Percentiles rank a stretch among this genome's conserved stretches.
phyloP scores from a whole-genome alignment of 2,329 filamentous ascomycete genomes.

The Aspergillus clavatus region DNA sequence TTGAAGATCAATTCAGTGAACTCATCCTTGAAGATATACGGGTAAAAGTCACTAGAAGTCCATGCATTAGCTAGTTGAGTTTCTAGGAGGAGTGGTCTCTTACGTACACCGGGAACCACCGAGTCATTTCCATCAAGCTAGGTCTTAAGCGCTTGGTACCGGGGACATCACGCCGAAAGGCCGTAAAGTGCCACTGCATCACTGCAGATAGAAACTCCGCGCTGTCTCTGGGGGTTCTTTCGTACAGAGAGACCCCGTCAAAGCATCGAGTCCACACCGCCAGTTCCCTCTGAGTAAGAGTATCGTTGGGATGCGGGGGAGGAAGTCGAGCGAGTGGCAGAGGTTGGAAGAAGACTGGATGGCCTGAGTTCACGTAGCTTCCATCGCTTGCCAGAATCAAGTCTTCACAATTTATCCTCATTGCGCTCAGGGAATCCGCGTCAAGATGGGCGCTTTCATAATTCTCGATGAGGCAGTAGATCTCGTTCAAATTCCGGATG shows the following conservation, averaged over 20 bases:
- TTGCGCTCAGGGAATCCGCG: neutral
- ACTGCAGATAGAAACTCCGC: neutral
- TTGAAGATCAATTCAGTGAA: neutral
- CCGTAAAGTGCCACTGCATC: neutral
- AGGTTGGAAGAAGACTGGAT: neutral
- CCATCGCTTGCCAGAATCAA: neutral
- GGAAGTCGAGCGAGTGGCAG: neutral
- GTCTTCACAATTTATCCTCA: neutral
- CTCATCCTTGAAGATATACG: neutral
- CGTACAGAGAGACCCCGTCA: neutral
- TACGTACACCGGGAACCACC: neutral
- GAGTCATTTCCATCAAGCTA: neutral
- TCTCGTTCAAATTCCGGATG: neutral
- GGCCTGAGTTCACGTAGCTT: neutral
- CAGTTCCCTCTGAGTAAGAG: neutral
- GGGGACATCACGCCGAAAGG: neutral
- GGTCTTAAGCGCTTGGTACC: neutral
- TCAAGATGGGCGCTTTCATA: neutral
- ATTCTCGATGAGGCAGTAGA: neutral
- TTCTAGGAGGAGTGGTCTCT: too few species aligned
- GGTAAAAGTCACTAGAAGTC: neutral
- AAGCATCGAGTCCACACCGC: neutral
- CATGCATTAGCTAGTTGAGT: neutral
- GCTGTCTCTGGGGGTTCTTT: neutral
- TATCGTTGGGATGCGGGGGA: neutral